phyloP scores from a whole-genome alignment of 306 rosid species.

The Luffa acutangula region DNA sequence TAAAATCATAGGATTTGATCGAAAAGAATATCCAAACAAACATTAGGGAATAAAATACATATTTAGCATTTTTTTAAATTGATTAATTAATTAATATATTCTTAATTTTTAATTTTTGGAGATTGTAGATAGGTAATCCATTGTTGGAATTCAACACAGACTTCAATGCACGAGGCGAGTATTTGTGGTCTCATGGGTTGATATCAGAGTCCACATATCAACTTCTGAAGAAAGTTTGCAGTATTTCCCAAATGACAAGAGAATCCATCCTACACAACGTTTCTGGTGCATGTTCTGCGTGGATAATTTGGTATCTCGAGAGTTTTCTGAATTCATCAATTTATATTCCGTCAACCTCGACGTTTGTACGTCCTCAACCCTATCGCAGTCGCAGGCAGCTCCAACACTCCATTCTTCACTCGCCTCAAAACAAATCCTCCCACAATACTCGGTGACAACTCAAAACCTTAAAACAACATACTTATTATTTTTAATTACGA shows the following conservation, averaged over 20 bases:
- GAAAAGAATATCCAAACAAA: no score
- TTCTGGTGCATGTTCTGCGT: neutral
- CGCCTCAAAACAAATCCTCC: no score
- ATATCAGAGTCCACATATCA: slow-evolving; percentile 47
- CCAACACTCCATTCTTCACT: no score
- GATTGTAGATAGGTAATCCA: slow-evolving; percentile 48
- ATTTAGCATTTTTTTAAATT: neutral
- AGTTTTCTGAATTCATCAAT: neutral
- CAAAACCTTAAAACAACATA: no score
- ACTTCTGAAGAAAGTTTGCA: slow-evolving; percentile 30
- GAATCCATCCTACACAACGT: neutral
- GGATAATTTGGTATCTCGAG: neutral
- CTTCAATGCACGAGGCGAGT: slow-evolving; percentile 44
- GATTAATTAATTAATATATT: no score
- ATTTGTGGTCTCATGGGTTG: slow-evolving; percentile 56
- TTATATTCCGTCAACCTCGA: neutral
- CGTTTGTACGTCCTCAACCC: neutral
- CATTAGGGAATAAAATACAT: no score
- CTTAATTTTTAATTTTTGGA: no score
- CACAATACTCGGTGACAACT: no score
- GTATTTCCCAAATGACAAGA: slow-evolving; percentile 40
- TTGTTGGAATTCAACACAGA: slow-evolving; percentile 51
- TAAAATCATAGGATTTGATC: no score
- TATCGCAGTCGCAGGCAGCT: no score
- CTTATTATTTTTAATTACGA: no score